Percentiles rank a stretch among this genome's conserved stretches.
phyloP scores from a whole-genome alignment of 2,329 filamentous ascomycete genomes.

The Pseudopithomyces maydicus region DNA sequence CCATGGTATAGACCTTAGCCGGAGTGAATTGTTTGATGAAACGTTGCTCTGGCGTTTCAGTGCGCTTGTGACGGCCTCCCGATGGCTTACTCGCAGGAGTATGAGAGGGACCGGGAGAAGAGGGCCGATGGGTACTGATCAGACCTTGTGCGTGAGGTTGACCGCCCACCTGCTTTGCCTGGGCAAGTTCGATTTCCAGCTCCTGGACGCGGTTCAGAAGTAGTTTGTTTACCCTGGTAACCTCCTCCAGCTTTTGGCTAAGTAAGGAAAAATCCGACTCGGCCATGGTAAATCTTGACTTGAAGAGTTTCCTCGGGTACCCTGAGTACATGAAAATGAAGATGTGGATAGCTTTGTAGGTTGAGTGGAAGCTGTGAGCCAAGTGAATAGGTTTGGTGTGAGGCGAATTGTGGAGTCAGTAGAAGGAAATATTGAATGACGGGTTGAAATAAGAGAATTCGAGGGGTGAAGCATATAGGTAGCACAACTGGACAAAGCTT shows the following conservation, averaged over 20 bases:
- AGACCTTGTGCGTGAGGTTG: not conserved
- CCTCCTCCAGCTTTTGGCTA: not conserved
- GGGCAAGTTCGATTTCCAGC: not conserved
- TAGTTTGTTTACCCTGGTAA: not conserved
- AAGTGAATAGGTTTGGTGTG: too few species aligned
- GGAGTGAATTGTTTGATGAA: slow-evolving; percentile 10
- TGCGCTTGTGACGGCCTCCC: slow-evolving; percentile 19
- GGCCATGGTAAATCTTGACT: not conserved
- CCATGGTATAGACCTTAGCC: slow-evolving; percentile 18
- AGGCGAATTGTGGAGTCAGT: not conserved
- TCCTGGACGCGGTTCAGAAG: slow-evolving; percentile 1
- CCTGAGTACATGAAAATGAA: not conserved
- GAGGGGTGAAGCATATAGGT: not conserved
- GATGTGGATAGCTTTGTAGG: too few species aligned
- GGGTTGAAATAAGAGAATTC: not conserved
- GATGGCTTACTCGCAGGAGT: not conserved
- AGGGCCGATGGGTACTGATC: not conserved
- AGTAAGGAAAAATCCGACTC: not conserved
- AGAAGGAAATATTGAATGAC: not conserved
- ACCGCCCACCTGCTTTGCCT: not conserved
- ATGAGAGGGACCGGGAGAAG: not conserved
- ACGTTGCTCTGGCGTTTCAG: slow-evolving; percentile 23
- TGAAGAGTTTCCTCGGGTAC: not conserved
- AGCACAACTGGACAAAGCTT: not conserved
- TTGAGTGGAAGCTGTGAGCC: not conserved